Evolutionary conservation across 495 filamentous ascomycete species (phyloP), one percentile per base, ranked within the genome.

Genomic region (Penicillium egyptiacum): DNA sequence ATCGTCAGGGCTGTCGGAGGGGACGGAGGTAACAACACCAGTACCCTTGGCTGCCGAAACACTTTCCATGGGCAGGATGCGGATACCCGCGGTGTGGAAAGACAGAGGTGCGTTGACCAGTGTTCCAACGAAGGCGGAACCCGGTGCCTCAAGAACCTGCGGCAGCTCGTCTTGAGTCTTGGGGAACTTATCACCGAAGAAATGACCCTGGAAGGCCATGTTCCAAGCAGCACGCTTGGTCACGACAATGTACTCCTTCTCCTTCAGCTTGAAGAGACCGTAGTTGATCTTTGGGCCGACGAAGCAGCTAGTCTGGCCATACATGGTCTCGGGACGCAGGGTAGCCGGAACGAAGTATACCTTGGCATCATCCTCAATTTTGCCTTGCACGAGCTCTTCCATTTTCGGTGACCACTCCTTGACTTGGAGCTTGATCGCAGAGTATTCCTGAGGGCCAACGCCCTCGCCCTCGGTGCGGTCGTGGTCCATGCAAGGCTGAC

Each of bases 401-500:
- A 87, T 79, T 57, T 86, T 79, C 10, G 89, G 81, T 2, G 88
- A 78, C 91, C 91, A 98, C 71, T 98, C 89, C 64, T 90, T 84
- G 3, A 96, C 88, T 72, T 86, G 88, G 44, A 96, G 79, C 75
- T 96, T 97, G 68, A 98, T 74, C 20, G 88, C 91, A 12, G 90
- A 91, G 72, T 98, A 98, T 66, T 97, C 89, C 68, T 97, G 93
- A 16, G 89, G 88, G 35, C 83, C 85, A 48, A 98, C 84, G 50
- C 90, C 94, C 76, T 98, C 94, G 58, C 94, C 94, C 56, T 91
- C 86, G 51, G 86, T 89, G 59, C 94, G 82, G 73, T 98, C 94
- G 74, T 98, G 94, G 72, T 97, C 94, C 87, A 98, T 90, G 76
- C 94, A 98, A 14, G 94, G 90, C 69, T 98, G 94, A 48, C 92